phyloP scores from a whole-genome alignment of 2,329 filamentous ascomycete species.

The Colletotrichum shisoi region DNA sequence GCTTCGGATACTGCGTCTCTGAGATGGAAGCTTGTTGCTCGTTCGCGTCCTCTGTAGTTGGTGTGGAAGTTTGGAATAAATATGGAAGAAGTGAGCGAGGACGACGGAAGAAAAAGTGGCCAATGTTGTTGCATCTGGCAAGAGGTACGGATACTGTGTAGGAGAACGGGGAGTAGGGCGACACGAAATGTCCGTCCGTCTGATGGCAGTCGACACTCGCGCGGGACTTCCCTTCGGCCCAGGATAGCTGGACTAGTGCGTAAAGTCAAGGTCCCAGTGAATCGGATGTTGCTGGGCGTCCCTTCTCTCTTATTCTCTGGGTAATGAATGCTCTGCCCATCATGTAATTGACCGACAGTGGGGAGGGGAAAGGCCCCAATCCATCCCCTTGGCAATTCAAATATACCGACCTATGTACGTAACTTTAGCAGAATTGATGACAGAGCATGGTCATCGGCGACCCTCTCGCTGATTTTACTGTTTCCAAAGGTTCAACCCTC shows the following conservation, averaged over 20 bases:
- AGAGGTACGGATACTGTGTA: not conserved
- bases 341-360: not conserved
- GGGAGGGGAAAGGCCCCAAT: not conserved
- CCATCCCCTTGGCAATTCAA: not conserved
- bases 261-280: not conserved
- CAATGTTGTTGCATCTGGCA: not conserved
- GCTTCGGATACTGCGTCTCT: not conserved
- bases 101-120: not conserved
- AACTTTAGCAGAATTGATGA: not conserved
- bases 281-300: not conserved
- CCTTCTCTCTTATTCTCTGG: not conserved
- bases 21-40: constrained; percentile 11
- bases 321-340: no score
- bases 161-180: not conserved
- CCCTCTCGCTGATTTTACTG: not conserved
- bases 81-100: not conserved
- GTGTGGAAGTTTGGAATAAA: not conserved
- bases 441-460: not conserved
- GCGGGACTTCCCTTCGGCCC: constrained; percentile 27
- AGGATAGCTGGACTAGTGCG: constrained; percentile 9
- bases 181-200: constrained; percentile 16
- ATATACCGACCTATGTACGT: no score
- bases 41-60: not conserved
- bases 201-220: constrained; percentile 18
- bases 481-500: not conserved